phyloP scores from a whole-genome alignment of 192 early-diverging fungal species.

The Linnemannia schmuckeri region DNA sequence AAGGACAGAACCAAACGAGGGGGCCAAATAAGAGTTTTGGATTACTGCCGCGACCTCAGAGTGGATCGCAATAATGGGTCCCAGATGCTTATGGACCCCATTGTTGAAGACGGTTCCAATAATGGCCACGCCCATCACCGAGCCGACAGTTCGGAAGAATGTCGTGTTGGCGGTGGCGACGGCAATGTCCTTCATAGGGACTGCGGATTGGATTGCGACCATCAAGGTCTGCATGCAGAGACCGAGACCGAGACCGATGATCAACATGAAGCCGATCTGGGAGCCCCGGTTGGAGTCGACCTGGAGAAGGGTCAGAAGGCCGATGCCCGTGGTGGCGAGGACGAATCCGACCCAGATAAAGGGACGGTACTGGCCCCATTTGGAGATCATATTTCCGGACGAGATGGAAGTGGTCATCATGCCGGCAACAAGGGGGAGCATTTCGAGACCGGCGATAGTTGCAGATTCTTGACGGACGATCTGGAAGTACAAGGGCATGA shows the following conservation, averaged over 20 bases:
- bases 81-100: slow-evolving; percentile 27
- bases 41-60: slow-evolving; percentile 2
- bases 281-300: slow-evolving; percentile 58
- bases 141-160: slow-evolving; percentile 66
- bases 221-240: slow-evolving; percentile 73
- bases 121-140: slow-evolving; percentile 53
- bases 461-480: slow-evolving; percentile 66
- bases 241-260: slow-evolving; percentile 83
- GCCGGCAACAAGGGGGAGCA: slow-evolving; percentile 80
- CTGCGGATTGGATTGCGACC: slow-evolving; percentile 75
- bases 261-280: slow-evolving; percentile 72
- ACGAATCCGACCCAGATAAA: slow-evolving; percentile 74
- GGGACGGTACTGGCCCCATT: slow-evolving; percentile 67
- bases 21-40: slow-evolving; percentile 38
- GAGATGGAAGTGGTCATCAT: slow-evolving; percentile 71
- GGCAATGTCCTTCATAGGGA: slow-evolving; percentile 71
- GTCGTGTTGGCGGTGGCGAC: slow-evolving; percentile 69
- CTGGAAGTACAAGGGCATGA: slow-evolving; percentile 79
- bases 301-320: slow-evolving; percentile 67
- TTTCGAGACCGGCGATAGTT: slow-evolving; percentile 75
- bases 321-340: slow-evolving; percentile 69
- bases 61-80: slow-evolving; percentile 3
- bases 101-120: slow-evolving; percentile 54
- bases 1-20: slow-evolving; percentile 43
- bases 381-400: slow-evolving; percentile 72